phyloP scores from a whole-genome alignment of 495 filamentous ascomycete species.

The Xylaria intraflava region DNA sequence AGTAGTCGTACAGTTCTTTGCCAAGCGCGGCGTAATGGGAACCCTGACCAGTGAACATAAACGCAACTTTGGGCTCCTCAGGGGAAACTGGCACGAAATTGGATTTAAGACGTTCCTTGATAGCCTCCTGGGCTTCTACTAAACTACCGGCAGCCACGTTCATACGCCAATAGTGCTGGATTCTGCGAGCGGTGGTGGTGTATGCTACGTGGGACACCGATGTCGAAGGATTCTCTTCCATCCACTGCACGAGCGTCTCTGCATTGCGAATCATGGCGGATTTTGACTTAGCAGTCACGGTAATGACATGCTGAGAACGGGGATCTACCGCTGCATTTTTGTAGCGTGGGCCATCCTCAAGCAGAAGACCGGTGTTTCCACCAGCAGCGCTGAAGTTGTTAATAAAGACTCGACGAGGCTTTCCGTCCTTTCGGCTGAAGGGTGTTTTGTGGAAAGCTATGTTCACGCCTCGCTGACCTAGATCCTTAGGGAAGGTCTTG shows the following conservation, averaged over 20 bases:
- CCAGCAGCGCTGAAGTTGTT: slow-evolving; percentile 69
- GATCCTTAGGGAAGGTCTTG: slow-evolving; percentile 70
- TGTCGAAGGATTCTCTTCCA: slow-evolving; percentile 46
- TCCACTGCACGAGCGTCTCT: slow-evolving; percentile 43
- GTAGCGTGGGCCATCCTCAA: slow-evolving; percentile 49
- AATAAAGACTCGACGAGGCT: slow-evolving; percentile 53
- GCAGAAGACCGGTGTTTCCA: slow-evolving; percentile 56
- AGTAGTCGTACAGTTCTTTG: slow-evolving; percentile 59
- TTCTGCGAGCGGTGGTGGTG: slow-evolving; percentile 75
- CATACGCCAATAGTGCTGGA: slow-evolving; percentile 72
- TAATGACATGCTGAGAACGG: slow-evolving; percentile 47
- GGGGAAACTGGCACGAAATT: slow-evolving; percentile 42
- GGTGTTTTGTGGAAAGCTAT: slow-evolving; percentile 50
- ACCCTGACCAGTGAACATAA: slow-evolving; percentile 68
- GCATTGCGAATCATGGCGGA: slow-evolving; percentile 48
- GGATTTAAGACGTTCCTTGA: slow-evolving; percentile 37
- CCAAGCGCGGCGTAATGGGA: slow-evolving; percentile 62
- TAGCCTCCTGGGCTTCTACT: slow-evolving; percentile 33
- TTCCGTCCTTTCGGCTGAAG: slow-evolving; percentile 56
- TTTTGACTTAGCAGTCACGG: slow-evolving; percentile 54
- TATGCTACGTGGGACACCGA: slow-evolving; percentile 60
- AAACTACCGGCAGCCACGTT: slow-evolving; percentile 52
- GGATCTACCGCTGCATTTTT: slow-evolving; percentile 33
- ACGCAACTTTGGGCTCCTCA: slow-evolving; percentile 51
- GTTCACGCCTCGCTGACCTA: slow-evolving; percentile 69